A percentile compares a stretch with the other conserved stretches of the same genome.
phyloP scores from a whole-genome alignment of 192 early-diverging fungal species.

The Fimicolochytrium jonesii region DNA sequence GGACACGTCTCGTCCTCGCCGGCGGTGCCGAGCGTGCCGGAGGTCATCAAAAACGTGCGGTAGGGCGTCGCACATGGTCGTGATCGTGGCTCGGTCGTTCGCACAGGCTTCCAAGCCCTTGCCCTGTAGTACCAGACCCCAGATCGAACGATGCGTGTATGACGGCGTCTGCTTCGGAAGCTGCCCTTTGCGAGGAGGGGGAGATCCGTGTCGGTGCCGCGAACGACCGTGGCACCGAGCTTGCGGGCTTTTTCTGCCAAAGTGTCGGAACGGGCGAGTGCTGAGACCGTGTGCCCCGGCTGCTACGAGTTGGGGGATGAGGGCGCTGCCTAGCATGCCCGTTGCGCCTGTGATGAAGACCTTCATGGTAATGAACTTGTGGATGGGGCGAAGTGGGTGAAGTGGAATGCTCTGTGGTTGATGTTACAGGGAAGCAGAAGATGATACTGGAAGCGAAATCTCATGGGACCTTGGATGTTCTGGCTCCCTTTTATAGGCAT shows the following conservation, averaged over 20 bases:
- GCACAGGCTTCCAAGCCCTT: conserved; percentile 5
- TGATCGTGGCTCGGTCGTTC: neutral
- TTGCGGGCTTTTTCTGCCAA: neutral
- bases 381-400: too few species aligned
- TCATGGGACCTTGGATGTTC: too few species aligned
- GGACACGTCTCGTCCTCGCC: neutral
- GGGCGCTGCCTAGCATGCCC: neutral
- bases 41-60: neutral
- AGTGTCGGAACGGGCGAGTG: conserved; percentile 5
- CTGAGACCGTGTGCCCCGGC: conserved; percentile 1
- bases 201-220: neutral
- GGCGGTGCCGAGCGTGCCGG: neutral
- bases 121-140: too few species aligned
- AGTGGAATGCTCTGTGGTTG: too few species aligned
- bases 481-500: too few species aligned
- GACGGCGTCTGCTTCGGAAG: neutral
- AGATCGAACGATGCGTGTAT: conserved; percentile 1
- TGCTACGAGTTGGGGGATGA: neutral
- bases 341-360: neutral
- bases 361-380: too few species aligned
- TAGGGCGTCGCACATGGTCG: conserved; percentile 1
- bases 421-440: too few species aligned
- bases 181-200: neutral
- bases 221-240: neutral
- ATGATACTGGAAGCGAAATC: too few species aligned